Percentiles rank a stretch among this genome's conserved stretches.
Evolutionary conservation across 176 grass and related monocot species (phyloP).

Genomic region (Neostapfia colusana): DNA sequence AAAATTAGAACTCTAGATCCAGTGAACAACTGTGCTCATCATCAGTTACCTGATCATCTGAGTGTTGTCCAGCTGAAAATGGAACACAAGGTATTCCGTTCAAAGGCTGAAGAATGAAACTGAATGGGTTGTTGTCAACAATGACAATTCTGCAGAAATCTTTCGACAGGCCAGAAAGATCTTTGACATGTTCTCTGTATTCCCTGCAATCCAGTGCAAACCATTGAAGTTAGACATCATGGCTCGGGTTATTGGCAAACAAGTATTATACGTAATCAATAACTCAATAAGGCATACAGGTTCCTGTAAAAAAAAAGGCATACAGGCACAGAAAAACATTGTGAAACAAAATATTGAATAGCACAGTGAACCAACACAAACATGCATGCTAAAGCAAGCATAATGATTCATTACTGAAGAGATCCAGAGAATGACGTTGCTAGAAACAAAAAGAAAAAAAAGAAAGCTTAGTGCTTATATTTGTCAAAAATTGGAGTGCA

Average conservation of each 20-base stretch:
- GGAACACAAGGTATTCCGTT: slow-evolving; percentile 98
- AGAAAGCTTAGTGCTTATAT: background rate
- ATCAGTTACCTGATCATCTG: slow-evolving; percentile 78
- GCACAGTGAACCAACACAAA: background rate
- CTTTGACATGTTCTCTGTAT: slow-evolving; percentile 96
- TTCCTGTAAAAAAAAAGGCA: too few species aligned
- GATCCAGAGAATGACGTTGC: background rate
- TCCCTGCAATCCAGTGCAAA: slow-evolving; percentile 59
- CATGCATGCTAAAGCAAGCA: slow-evolving; percentile 7
- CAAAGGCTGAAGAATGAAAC: slow-evolving; percentile 91
- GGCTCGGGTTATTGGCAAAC: background rate
- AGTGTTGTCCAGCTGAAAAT: slow-evolving; percentile 84
- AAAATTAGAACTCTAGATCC: slow-evolving; percentile 4
- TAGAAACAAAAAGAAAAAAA: background rate
- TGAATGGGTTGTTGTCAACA: slow-evolving; percentile 98
- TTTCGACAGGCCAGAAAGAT: slow-evolving; percentile 84
- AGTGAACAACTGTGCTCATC: background rate
- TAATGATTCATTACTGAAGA: background rate
- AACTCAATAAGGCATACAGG: too few species aligned
- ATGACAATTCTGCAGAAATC: slow-evolving; percentile 73
- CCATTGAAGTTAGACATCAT: slow-evolving; percentile 31
- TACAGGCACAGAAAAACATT: background rate
- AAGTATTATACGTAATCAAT: background rate
- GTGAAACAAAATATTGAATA: background rate
- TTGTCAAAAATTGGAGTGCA: background rate